phyloP scores from a whole-genome alignment of 148 eudicot species.

The Spergularia bocconei region DNA sequence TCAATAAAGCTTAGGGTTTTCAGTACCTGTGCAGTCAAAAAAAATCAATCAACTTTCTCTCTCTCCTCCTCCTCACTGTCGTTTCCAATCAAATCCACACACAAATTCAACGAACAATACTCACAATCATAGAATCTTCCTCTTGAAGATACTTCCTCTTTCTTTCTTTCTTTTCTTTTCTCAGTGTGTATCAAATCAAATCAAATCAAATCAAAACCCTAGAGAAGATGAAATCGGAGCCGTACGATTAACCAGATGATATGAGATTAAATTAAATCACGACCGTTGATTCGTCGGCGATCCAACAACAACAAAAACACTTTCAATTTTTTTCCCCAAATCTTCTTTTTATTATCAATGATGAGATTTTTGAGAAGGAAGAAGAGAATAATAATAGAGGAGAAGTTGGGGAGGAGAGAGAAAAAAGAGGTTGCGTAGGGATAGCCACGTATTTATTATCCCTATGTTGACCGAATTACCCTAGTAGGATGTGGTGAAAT shows the following conservation, averaged over 20 bases:
- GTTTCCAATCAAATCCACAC: background rate
- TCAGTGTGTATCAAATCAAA: too few species aligned
- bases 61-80: background rate
- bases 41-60: background rate
- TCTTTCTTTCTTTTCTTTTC: background rate
- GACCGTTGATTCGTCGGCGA: slow-evolving; percentile 9
- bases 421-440: background rate
- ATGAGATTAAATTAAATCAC: background rate
- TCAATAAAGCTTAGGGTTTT: slow-evolving; percentile 20
- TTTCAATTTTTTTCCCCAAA: background rate
- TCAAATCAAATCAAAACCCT: background rate
- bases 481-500: background rate
- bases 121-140: background rate
- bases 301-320: background rate
- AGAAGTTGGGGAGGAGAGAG: background rate
- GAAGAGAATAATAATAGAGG: background rate
- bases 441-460: slow-evolving; percentile 17
- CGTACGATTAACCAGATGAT: background rate
- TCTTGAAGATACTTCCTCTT: background rate
- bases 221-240: background rate
- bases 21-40: slow-evolving; percentile 10
- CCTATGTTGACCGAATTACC: background rate
- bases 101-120: background rate
- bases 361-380: background rate
- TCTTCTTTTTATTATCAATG: background rate